phyloP scores from a whole-genome alignment of 2,329 filamentous ascomycete genomes.

The Alternaria rosae region DNA sequence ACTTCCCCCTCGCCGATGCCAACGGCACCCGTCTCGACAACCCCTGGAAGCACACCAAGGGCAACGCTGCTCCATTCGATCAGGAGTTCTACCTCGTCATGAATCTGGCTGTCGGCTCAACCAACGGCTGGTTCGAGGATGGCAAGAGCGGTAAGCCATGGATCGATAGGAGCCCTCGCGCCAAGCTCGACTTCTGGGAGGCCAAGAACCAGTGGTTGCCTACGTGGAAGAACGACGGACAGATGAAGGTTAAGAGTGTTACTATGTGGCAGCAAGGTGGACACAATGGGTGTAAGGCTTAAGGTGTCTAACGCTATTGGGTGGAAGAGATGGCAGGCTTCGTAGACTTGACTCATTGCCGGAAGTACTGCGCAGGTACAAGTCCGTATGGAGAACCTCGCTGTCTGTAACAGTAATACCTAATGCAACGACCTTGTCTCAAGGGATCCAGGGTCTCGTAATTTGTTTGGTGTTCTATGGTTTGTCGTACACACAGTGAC shows the following conservation, averaged over 20 bases:
- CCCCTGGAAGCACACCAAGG: conserved; percentile 69
- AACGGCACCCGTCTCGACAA: conserved; percentile 72
- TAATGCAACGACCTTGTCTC: not conserved
- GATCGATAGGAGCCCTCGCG: conserved; percentile 72
- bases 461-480: not conserved
- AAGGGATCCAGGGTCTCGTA: not conserved
- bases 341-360: not conserved
- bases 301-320: not conserved
- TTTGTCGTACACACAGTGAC: not conserved
- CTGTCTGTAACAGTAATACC: not conserved
- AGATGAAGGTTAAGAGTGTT: conserved; percentile 74
- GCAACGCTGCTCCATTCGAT: conserved; percentile 74
- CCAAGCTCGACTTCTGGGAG: conserved; percentile 80
- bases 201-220: conserved; percentile 70
- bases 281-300: conserved; percentile 54
- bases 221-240: conserved; percentile 70
- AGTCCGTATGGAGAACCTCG: not conserved
- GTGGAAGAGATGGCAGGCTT: not conserved
- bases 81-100: conserved; percentile 78
- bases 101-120: conserved; percentile 77
- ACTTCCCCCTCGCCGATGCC: conserved; percentile 68
- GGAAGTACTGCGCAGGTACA: not conserved
- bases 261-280: conserved; percentile 61
- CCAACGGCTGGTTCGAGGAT: conserved; percentile 86
- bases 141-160: conserved; percentile 77